Evolutionary conservation across 371 early-diverging fungal genomes (phyloP).

Genomic region (Catenaria anguillulae): DNA sequence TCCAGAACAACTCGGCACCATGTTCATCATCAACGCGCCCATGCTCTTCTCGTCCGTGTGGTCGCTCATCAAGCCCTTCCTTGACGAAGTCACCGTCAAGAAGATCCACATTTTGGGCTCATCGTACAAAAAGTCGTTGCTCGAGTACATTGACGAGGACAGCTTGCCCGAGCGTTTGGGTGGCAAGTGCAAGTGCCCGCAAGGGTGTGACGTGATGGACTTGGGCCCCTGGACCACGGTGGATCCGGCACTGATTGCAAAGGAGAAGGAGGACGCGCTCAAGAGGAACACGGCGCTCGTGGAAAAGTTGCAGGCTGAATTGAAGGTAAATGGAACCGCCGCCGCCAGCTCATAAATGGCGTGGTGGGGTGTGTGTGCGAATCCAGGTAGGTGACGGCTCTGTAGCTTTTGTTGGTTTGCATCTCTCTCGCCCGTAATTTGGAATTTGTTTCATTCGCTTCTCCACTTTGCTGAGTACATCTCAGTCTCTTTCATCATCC

Average conservation of each 20-base stretch:
- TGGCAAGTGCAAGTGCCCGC: constrained; percentile 40
- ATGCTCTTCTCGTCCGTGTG: constrained; percentile 53
- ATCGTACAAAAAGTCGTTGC: constrained; percentile 32
- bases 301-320: too few species aligned
- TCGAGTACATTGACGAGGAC: constrained; percentile 38
- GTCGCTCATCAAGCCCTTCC: constrained; percentile 44
- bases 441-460: too few species aligned
- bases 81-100: constrained; percentile 52
- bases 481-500: too few species aligned
- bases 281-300: not conserved
- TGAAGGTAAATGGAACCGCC: too few species aligned
- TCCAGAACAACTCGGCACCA: constrained; percentile 57
- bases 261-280: not conserved
- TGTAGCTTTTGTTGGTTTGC: too few species aligned
- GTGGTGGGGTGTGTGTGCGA: too few species aligned
- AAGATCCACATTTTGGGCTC: constrained; percentile 47
- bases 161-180: constrained; percentile 41
- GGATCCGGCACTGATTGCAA: not conserved
- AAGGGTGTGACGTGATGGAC: constrained; percentile 32
- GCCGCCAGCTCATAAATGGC: too few species aligned
- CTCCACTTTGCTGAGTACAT: too few species aligned
- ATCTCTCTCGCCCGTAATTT: too few species aligned
- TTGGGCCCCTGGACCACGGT: constrained; percentile 31
- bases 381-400: too few species aligned
- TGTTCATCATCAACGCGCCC: constrained; percentile 60